Conservation (phyloP, 1,139 yeast genomes). For the Magnusiomyces tetraspermus region DNA sequence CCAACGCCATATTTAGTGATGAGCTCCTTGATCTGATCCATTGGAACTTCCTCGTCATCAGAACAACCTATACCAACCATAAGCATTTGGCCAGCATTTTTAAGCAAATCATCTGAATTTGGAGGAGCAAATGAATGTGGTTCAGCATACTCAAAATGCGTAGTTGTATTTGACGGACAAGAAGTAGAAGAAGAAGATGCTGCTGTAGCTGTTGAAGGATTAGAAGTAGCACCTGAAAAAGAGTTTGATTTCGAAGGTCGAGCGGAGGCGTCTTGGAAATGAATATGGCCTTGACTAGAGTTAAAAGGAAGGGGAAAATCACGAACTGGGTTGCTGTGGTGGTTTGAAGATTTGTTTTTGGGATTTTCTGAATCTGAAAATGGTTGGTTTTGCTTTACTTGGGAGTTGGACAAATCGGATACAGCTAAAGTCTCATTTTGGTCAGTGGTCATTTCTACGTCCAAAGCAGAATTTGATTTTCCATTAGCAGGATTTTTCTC, state of each 20-base stretch:
- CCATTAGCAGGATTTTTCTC: not conserved
- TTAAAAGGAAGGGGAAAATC: not conserved
- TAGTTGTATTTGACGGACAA: no score
- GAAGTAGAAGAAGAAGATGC: no score
- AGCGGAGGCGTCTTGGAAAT: not conserved
- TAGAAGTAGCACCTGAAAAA: no score
- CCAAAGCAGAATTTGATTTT: not conserved
- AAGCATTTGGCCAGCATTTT: slow-evolving; percentile 44
- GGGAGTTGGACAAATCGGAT: not conserved
- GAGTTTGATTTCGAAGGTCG: not conserved
- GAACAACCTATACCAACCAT: slow-evolving; percentile 57
- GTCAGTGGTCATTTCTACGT: not conserved
- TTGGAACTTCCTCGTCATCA: slow-evolving; percentile 40
- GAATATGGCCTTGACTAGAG: not conserved
- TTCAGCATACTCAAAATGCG: not conserved
- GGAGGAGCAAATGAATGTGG: slow-evolving; percentile 8
- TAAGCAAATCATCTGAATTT: slow-evolving; percentile 18
- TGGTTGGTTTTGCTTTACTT: not conserved
- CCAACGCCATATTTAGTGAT: slow-evolving; percentile 48
- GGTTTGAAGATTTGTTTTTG: not conserved
- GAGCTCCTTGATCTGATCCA: slow-evolving; percentile 38
- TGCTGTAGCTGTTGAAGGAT: no score
- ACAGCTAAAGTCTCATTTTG: not conserved
- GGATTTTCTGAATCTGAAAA: not conserved
- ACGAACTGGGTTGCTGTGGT: not conserved